These are phyloP conservation scores for Brassica rapa DNA, from an alignment of 345 rosid genomes.

Conservation along the genomic window DNA sequence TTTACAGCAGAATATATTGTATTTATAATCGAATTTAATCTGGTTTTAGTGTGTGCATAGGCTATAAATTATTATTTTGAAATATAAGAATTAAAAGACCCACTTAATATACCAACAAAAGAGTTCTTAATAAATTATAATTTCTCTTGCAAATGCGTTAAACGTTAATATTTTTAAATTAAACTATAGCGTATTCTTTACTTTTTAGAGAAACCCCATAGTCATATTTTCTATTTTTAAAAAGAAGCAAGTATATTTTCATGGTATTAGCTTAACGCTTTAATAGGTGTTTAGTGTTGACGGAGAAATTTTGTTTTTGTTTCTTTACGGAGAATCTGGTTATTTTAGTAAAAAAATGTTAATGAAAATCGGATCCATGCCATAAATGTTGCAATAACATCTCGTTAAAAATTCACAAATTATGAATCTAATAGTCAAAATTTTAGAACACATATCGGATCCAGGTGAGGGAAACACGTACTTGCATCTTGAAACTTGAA, in stretches of 20 bases:
- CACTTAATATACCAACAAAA: background rate
- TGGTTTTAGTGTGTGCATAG: background rate
- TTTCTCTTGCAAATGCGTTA: conserved; percentile 9
- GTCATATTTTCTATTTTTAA: background rate
- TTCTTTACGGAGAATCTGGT: background rate
- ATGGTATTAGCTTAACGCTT: background rate
- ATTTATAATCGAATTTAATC: background rate
- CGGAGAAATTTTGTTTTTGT: too few species aligned
- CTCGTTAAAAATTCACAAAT: background rate
- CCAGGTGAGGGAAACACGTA: conserved; percentile 37
- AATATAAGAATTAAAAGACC: background rate
- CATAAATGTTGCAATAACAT: conserved; percentile 6
- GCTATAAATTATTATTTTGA: background rate
- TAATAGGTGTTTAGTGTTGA: background rate
- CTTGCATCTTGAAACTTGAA: conserved; percentile 30
- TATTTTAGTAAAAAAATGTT: background rate
- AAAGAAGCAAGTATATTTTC: background rate
- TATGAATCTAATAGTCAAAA: conserved; percentile 22
- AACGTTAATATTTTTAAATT: background rate
- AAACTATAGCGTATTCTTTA: background rate
- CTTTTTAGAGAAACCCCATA: background rate
- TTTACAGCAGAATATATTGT: background rate
- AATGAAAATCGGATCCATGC: conserved; percentile 5
- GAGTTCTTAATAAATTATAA: background rate
- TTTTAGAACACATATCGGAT: conserved; percentile 33